Percentiles rank a stretch among this genome's conserved stretches.
phyloP scores from a whole-genome alignment of 345 rosid species.

The Eucalyptus melliodora region DNA sequence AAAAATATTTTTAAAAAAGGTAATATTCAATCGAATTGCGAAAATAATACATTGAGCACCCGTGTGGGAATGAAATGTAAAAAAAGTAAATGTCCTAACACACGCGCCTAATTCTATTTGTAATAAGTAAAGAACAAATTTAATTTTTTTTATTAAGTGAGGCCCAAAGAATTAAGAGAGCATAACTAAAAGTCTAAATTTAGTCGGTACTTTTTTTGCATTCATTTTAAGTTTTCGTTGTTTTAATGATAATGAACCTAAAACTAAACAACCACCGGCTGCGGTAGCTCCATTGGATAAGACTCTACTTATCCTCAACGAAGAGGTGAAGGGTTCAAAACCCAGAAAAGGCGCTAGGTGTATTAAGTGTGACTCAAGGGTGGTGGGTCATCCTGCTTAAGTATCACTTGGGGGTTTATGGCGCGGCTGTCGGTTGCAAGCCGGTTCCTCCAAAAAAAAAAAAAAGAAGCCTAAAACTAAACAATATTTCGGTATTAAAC shows the following conservation, averaged over 20 bases:
- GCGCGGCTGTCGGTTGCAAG: no score
- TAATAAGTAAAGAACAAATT: background rate
- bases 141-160: no score
- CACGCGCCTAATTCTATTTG: background rate
- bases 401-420: no score
- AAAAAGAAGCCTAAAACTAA: background rate
- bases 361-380: no score
- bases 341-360: no score
- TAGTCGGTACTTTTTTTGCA: background rate
- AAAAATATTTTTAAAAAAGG: no score
- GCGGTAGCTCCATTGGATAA: no score
- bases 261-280: background rate
- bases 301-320: no score
- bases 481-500: background rate
- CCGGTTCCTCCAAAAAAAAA: no score
- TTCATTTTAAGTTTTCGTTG: background rate
- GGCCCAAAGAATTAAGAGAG: background rate
- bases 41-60: background rate
- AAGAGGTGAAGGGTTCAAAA: no score
- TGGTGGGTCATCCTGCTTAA: no score
- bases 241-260: background rate
- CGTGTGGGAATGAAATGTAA: background rate
- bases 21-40: background rate
- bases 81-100: background rate
- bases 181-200: background rate